Evolutionary conservation across 169 alveolate genomes (phyloP), one percentile per base, ranked within the genome.

Genomic region (Plasmodium relictum): DNA sequence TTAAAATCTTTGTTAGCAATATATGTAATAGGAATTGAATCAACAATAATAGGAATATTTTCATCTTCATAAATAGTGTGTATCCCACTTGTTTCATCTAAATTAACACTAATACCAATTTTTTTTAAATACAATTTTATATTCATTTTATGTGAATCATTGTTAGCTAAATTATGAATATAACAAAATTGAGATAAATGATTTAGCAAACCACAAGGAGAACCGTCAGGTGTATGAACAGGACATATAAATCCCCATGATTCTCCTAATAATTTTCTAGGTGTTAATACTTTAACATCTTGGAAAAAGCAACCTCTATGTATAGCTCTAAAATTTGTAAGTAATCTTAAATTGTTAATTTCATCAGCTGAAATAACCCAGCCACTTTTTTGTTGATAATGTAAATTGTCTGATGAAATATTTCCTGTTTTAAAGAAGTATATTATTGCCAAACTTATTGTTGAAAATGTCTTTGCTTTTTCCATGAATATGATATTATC

Each of bases 221-320:
- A 98, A 58, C 99, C 99, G 95, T 99, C 99, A 45, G 99, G 99
- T 0, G 99, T 98, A 92, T 99, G 99, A 18, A 99, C 99, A 3
- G 99, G 99, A 71, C 99, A 99, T 16, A 99, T 94, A 93, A 99
- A 99, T 42, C 99, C 99, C 99, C 99, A 99, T 48, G 99, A 96
- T 88, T 99, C 99, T 0, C 99, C 99, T 24, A 98, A 94, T 88
- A 99, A 94, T 94, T 98, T 98, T 89, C 99, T 98, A 22, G 92
- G 92, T 20, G 70, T 41, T 70, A 86, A 69, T n/a, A 61, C 71
- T 44, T 86, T 86, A 22, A 86, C 71, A 14, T 86, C 87, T 71
- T 71, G 88, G 91, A 99, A 99, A 93, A 98, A 98, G 54, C 97
- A 97, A 12, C 99, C 99, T 89, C 99, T 95, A 92, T 99, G 99